These are phyloP conservation scores for Rubus parviflorus DNA, from an alignment of 306 rosid genomes.

Conservation along the genomic window DNA sequence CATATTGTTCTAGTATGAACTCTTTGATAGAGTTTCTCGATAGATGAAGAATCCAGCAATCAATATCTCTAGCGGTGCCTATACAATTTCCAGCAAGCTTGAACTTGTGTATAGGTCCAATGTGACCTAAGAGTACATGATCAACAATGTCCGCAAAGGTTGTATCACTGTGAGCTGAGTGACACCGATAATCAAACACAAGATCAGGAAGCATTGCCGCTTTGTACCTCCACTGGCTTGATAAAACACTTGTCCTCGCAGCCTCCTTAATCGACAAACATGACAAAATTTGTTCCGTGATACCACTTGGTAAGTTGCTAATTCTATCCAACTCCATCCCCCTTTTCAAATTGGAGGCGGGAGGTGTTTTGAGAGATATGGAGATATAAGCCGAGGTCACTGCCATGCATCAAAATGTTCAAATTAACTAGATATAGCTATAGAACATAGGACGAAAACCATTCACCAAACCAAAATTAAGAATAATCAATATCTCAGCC, in stretches of 20 bases:
- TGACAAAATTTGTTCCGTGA: neutral
- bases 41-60: neutral
- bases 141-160: conserved; percentile 1
- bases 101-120: neutral
- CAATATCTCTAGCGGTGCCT: neutral
- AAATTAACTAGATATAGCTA: neutral
- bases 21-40: neutral
- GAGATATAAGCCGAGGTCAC: neutral
- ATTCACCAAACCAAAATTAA: neutral
- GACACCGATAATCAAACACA: neutral
- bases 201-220: neutral
- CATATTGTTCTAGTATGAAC: neutral
- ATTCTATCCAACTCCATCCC: neutral
- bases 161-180: neutral
- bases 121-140: neutral
- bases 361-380: neutral
- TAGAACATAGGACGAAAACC: neutral
- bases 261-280: neutral
- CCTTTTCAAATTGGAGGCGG: neutral
- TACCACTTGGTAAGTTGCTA: neutral
- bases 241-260: neutral
- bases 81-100: neutral
- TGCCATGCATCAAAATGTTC: neutral
- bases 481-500: neutral
- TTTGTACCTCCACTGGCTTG: conserved; percentile 7